These are phyloP conservation scores for Chimonanthus salicifolius DNA, from an alignment of 164 flowering plant genomes.

Conservation along the genomic window DNA sequence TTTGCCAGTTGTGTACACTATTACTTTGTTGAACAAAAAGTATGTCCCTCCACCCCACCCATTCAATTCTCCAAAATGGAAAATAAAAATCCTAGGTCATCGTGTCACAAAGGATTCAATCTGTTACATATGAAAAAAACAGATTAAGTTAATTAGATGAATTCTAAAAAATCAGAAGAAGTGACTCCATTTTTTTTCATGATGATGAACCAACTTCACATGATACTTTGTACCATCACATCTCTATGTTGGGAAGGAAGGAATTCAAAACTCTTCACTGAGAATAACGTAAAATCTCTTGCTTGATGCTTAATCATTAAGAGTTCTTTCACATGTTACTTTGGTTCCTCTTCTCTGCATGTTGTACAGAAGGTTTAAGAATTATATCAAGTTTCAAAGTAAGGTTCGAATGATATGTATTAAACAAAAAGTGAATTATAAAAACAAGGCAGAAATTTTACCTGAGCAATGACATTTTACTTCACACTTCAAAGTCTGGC, in stretches of 20 bases:
- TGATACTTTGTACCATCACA: neutral
- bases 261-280: too few species aligned
- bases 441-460: neutral
- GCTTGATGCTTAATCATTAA: neutral
- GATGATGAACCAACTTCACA: neutral
- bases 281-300: neutral
- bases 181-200: too few species aligned
- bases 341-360: neutral
- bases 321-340: neutral
- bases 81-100: too few species aligned
- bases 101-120: too few species aligned
- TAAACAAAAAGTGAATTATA: neutral
- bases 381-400: neutral
- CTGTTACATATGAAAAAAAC: too few species aligned
- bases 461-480: neutral
- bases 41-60: too few species aligned
- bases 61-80: too few species aligned
- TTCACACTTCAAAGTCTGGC: constrained; percentile 39
- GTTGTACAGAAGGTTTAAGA: neutral
- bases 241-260: neutral
- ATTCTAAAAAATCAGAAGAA: too few species aligned
- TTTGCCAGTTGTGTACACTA: too few species aligned
- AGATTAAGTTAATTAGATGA: too few species aligned
- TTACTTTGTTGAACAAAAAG: too few species aligned
- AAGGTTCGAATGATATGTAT: neutral